Conservation (phyloP, 2,329 filamentous ascomycete species). For the Penicillium psychrosexuale region DNA sequence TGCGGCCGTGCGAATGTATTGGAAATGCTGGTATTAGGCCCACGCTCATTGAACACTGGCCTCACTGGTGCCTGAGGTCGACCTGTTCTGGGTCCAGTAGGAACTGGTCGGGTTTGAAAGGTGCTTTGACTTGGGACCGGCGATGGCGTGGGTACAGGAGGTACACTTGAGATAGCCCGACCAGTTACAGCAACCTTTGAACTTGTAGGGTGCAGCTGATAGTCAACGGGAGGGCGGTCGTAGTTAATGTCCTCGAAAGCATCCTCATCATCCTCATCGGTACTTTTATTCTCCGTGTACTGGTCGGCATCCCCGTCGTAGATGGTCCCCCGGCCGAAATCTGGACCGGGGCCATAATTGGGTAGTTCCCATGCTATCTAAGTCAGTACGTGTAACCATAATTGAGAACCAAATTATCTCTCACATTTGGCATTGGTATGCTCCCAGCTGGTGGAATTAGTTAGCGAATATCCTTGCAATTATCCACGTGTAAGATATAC, state of each 20-base stretch:
- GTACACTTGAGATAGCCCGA: not conserved
- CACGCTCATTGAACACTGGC: not conserved
- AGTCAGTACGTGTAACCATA: not conserved
- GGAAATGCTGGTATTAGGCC: not conserved
- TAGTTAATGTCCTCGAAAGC: not conserved
- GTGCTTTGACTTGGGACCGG: not conserved
- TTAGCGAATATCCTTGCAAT: not conserved
- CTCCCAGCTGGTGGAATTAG: not conserved
- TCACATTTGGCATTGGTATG: conserved; percentile 2
- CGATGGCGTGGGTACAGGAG: too few species aligned
- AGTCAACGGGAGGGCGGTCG: not conserved
- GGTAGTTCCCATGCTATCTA: conserved; percentile 5
- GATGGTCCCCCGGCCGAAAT: not conserved
- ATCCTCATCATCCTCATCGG: not conserved
- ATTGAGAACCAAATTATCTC: not conserved
- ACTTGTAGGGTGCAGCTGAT: not conserved
- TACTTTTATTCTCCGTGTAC: too few species aligned
- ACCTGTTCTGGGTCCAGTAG: not conserved
- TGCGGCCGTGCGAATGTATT: not conserved
- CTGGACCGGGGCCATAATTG: conserved; percentile 1
- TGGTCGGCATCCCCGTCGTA: not conserved
- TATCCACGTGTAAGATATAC: not conserved
- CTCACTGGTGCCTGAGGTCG: not conserved
- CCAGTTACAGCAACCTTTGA: not conserved
- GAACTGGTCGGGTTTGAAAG: not conserved